Conservation (phyloP, 495 filamentous ascomycete genomes). For the Talaromyces thailandensis region DNA sequence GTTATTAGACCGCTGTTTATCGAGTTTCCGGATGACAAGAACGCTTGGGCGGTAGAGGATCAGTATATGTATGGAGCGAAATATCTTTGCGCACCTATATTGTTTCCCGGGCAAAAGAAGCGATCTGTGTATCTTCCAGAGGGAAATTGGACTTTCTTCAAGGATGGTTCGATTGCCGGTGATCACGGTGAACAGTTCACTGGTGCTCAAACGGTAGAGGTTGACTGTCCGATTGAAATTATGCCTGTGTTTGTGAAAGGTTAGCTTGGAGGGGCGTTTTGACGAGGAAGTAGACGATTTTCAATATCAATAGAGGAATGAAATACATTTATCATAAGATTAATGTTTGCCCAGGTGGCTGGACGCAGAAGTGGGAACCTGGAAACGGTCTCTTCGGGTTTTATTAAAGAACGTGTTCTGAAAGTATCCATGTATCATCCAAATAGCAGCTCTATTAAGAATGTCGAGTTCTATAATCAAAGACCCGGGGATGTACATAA, state of each 20-base stretch:
- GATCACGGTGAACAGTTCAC: constrained; percentile 14
- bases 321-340: background rate
- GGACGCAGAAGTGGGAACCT: no score
- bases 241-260: constrained; percentile 37
- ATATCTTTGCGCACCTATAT: constrained; percentile 44
- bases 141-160: constrained; percentile 36
- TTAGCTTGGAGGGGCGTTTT: background rate
- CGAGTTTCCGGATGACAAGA: constrained; percentile 42
- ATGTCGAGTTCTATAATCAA: background rate
- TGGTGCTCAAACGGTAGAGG: constrained; percentile 27
- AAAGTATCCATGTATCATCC: background rate
- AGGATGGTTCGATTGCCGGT: constrained; percentile 1
- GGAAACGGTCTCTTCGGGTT: background rate
- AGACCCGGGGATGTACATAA: background rate
- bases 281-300: background rate
- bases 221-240: constrained; percentile 37
- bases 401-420: background rate
- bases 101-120: constrained; percentile 30
- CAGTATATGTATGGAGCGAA: constrained; percentile 47
- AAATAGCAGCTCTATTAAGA: background rate
- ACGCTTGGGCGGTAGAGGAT: constrained; percentile 40
- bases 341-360: no score
- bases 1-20: constrained; percentile 49
- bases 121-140: constrained; percentile 37
- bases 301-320: background rate